Evolutionary conservation across 371 early-diverging fungal species (phyloP), one percentile per base, ranked within the genome.

Genomic region (Rhizomucor pusillus): DNA sequence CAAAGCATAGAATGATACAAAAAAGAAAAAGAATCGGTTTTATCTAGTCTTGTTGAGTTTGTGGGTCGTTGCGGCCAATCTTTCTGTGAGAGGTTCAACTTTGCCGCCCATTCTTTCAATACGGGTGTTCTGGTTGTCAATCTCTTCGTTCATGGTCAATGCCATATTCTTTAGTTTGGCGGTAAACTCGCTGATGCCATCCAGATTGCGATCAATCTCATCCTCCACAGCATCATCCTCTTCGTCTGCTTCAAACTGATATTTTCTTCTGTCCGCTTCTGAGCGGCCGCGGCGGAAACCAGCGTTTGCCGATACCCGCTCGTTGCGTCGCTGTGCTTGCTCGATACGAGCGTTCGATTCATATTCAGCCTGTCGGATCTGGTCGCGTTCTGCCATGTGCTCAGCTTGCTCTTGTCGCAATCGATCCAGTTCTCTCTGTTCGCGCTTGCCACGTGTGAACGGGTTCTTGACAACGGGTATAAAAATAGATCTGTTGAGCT

Each of bases 121-220:
- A 41, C 55, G 55, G 2, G 64, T 56, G 48, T 81, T 87, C 71
- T 92, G 93, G n/a, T 76, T 62, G 50, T 85, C 82, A 44, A 93
- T 68, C 65, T 91, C 92, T 3, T 70, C 66, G 54, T 82, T 82
- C 84, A 91, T 92, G 47, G 87, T 74, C 24, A 79, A 44, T 14
- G 90, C 87, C 79, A 87, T 84, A 62, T 85, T 79, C 77, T 87
- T 89, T 46, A 93, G 67, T 40, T 87, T 60, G 11, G 75, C 69
- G n/a, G 89, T 59, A 13, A 84, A 80, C 48, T 63, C 66, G 33
- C 85, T 76, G 33, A 93, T 69, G 55, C 82, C 60, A 61, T 88
- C 84, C 63, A 93, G 55, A 62, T 93, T 93, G 9, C 59, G 47
- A 66, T 93, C 87, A 60, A 93, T 87, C 60, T 93, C 93, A 54